Conservation (phyloP, 2,329 filamentous ascomycete species). For the Neodidymelliopsis sp. region DNA sequence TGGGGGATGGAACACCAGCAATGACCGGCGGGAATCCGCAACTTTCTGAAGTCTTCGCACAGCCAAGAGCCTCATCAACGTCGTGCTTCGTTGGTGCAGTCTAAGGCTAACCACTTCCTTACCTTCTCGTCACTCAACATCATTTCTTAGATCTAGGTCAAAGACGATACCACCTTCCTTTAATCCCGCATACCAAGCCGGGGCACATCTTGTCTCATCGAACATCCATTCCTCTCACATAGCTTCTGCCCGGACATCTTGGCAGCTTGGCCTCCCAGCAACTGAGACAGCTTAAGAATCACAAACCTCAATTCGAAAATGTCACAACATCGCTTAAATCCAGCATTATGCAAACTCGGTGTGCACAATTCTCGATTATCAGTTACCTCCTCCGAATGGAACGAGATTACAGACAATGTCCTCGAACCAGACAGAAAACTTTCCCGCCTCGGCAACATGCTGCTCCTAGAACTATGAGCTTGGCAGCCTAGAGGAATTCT, state of each 20-base stretch:
- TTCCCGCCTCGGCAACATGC: constrained; percentile 22
- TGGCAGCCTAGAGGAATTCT: constrained; percentile 29
- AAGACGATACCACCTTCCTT: constrained; percentile 1
- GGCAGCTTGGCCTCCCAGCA: constrained; percentile 14
- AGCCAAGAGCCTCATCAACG: constrained; percentile 31
- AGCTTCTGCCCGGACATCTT: constrained; percentile 4
- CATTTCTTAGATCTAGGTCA: neutral
- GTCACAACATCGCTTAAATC: neutral
- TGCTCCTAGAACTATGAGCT: constrained; percentile 12
- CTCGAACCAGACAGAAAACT: neutral
- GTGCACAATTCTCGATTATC: neutral
- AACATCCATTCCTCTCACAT: constrained; percentile 10
- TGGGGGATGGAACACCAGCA: constrained; percentile 18
- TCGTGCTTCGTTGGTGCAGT: constrained; percentile 18
- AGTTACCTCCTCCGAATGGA: too few relatives aligned
- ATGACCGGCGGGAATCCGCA: constrained; percentile 2
- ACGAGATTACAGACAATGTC: too few relatives aligned
- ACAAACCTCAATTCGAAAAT: neutral
- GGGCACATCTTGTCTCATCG: neutral
- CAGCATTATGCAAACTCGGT: neutral
- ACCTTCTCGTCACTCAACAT: neutral
- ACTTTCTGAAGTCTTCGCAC: constrained; percentile 9
- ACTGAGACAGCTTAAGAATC: constrained; percentile 12
- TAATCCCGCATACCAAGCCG: neutral
- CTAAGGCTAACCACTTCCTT: neutral